A percentile compares a stretch with the other conserved stretches of the same genome.
phyloP scores from a whole-genome alignment of 2,329 filamentous ascomycete species.

The Pestalotiopsis fici region DNA sequence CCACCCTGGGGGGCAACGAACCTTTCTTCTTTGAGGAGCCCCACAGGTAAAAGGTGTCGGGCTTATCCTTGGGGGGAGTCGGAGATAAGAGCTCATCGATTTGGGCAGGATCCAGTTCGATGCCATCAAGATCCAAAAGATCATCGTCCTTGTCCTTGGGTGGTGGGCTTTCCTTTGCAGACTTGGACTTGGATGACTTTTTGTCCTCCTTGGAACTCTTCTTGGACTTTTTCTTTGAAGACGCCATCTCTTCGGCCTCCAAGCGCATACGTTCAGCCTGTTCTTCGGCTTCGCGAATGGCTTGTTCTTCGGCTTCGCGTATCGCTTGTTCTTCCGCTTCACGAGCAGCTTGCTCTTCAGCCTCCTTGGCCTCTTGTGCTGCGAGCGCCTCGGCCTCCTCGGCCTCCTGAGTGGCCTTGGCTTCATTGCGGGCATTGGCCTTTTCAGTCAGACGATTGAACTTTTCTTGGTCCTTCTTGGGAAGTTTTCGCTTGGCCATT shows the following conservation, averaged over 20 bases:
- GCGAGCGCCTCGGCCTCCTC: conserved; percentile 33
- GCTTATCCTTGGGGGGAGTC: conserved; percentile 26
- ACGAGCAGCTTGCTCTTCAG: conserved; percentile 18
- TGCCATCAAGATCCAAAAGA: conserved; percentile 27
- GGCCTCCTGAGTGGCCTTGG: conserved; percentile 36
- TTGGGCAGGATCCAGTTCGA: conserved; percentile 27
- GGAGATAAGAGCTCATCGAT: conserved; percentile 20
- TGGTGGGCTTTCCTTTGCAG: neutral
- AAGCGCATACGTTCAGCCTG: conserved; percentile 8
- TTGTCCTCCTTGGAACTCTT: conserved; percentile 35
- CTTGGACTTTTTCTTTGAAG: conserved; percentile 41
- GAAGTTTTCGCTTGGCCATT: conserved; percentile 27
- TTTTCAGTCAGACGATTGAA: conserved; percentile 36
- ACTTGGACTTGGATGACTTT: conserved; percentile 26
- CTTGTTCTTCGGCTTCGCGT: conserved; percentile 15
- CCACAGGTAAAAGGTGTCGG: conserved; percentile 59
- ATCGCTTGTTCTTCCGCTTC: conserved; percentile 22
- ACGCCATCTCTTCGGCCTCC: conserved; percentile 22
- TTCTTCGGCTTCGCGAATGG: conserved; percentile 12
- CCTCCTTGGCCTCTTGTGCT: conserved; percentile 14
- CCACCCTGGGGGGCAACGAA: conserved; percentile 25
- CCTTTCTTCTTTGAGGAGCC: conserved; percentile 40
- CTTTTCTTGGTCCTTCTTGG: conserved; percentile 28
- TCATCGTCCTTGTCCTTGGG: conserved; percentile 20
- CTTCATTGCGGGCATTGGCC: conserved; percentile 28